Percentiles rank a stretch among this genome's conserved stretches.
These are phyloP conservation scores for Coemansia javaensis DNA, from an alignment of 192 early-diverging fungal genomes.

Conservation along the genomic window DNA sequence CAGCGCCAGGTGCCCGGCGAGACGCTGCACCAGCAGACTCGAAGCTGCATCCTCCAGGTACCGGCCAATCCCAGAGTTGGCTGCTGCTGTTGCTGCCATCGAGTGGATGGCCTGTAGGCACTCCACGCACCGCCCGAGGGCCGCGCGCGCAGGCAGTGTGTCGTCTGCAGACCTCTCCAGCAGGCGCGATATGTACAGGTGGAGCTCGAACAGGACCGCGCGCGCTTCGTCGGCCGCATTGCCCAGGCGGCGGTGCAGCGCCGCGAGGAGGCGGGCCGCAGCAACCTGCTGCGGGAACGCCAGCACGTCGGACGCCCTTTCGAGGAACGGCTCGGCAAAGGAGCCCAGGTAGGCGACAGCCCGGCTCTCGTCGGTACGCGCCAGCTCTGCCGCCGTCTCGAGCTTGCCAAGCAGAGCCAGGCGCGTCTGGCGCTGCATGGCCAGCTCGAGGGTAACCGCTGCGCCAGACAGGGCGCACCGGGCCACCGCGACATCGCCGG, in stretches of 20 bases:
- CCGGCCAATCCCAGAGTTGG: not conserved
- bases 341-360: constrained; percentile 4
- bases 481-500: not conserved
- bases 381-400: constrained; percentile 8
- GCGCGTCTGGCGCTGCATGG: constrained; percentile 9
- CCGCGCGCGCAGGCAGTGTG: constrained; percentile 4
- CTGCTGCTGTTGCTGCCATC: not conserved
- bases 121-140: constrained; percentile 6
- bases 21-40: not conserved
- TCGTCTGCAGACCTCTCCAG: not conserved
- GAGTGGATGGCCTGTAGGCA: constrained; percentile 9
- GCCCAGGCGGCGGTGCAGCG: constrained; percentile 2
- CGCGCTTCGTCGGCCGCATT: constrained; percentile 1
- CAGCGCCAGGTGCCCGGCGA: constrained; percentile 12
- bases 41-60: not conserved
- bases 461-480: constrained; percentile 23
- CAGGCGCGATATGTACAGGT: constrained; percentile 19
- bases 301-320: not conserved
- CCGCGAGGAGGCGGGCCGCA: constrained; percentile 19
- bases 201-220: constrained; percentile 20
- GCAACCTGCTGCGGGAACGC: constrained; percentile 24
- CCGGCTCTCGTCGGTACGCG: not conserved
- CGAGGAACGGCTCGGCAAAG: constrained; percentile 1
- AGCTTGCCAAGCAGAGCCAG: constrained; percentile 9
- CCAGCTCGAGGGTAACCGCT: constrained; percentile 12